phyloP scores from a whole-genome alignment of 176 grass and related monocot genomes.

The Rhipidocladum racemiflorum region DNA sequence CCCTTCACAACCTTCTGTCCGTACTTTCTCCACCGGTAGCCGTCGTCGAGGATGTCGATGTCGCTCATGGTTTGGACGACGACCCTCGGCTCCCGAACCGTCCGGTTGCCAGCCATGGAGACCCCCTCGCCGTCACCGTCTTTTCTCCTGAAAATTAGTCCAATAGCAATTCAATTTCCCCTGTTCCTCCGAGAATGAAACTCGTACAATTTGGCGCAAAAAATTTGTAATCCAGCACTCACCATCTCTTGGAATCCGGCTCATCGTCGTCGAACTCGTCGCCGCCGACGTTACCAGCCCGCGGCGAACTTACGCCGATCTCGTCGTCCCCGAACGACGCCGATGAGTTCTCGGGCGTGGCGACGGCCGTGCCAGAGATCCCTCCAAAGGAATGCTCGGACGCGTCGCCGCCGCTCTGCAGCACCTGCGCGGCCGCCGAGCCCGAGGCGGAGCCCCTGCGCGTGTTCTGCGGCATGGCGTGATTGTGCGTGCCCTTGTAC shows the following conservation, averaged over 20 bases:
- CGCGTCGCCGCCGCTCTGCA: conserved; percentile 44
- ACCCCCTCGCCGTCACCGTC: conserved; percentile 56
- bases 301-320: conserved; percentile 32
- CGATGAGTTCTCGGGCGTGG: conserved; percentile 79
- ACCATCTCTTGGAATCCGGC: conserved; percentile 87
- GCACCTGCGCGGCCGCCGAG: conserved; percentile 11
- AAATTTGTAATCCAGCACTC: not conserved
- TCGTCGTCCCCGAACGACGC: conserved; percentile 80
- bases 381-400: conserved; percentile 57
- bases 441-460: conserved; percentile 44
- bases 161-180: not conserved
- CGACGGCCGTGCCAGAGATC: conserved; percentile 30
- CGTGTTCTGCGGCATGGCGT: conserved; percentile 67
- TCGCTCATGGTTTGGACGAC: conserved; percentile 95
- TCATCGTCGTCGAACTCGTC: conserved; percentile 70
- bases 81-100: conserved; percentile 81
- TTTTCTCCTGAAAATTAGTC: conserved; percentile 49
- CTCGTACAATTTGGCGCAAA: conserved; percentile 9
- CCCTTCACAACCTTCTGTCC: conserved; percentile 98
- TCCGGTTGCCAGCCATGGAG: conserved; percentile 61
- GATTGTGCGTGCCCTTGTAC: conserved; percentile 94
- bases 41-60: conserved; percentile 95
- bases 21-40: conserved; percentile 95
- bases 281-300: conserved; percentile 13
- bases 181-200: not conserved